Percentiles rank a stretch among this genome's conserved stretches.
phyloP scores from a whole-genome alignment of 345 rosid genomes.

The Eucalyptus cloeziana region DNA sequence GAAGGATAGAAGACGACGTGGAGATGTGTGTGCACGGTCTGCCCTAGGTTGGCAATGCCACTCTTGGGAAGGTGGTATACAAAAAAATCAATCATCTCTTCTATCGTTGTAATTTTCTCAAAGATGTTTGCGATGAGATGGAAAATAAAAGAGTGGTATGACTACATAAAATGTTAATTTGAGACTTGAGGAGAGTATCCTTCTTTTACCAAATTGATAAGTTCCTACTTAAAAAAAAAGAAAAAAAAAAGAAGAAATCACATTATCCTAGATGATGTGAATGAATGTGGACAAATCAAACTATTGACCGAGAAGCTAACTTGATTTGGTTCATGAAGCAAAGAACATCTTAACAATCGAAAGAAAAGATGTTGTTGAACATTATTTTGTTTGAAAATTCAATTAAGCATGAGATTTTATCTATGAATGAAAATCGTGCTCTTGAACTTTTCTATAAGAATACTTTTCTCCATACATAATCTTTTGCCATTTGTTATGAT shows the following conservation, averaged over 20 bases:
- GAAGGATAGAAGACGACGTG: not conserved
- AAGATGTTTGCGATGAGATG: not conserved
- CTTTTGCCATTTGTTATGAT: not conserved
- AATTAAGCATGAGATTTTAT: not conserved
- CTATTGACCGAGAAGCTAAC: not conserved
- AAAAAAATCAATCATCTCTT: not conserved
- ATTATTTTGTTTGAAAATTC: not conserved
- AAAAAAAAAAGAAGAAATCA: not conserved
- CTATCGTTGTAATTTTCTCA: not conserved
- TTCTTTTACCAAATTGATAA: not conserved
- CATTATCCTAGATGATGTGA: not conserved
- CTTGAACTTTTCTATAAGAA: not conserved
- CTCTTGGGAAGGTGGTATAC: not conserved
- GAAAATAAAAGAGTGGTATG: not conserved
- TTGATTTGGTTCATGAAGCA: not conserved
- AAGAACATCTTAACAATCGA: not conserved
- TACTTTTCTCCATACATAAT: not conserved
- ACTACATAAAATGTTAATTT: too few species aligned
- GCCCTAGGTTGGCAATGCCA: not conserved
- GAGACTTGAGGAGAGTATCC: not conserved
- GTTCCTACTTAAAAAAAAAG: not conserved
- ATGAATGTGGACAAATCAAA: not conserved
- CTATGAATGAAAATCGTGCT: not conserved
- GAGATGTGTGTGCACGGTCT: not conserved
- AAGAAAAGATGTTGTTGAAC: not conserved